Percentiles rank a stretch among this genome's conserved stretches.
Evolutionary conservation across 2,329 filamentous ascomycete species (phyloP).

Genomic region (Diaporthe sp.): DNA sequence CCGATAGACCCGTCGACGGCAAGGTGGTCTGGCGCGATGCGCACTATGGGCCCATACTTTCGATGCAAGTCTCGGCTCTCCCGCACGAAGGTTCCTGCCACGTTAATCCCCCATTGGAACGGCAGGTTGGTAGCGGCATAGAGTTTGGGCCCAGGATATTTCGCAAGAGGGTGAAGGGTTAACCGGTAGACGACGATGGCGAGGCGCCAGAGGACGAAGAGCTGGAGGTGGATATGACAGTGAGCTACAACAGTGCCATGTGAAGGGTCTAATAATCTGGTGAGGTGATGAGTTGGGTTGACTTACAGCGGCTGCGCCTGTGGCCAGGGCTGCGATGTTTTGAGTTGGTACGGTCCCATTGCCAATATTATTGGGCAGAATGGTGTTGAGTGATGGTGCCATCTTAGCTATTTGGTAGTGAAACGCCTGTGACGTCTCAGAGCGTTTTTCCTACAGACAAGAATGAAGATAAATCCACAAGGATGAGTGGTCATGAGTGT

Average conservation of each 20-base stretch:
- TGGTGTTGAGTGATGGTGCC: neutral
- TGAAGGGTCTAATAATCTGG: neutral
- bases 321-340: neutral
- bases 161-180: constrained; percentile 25
- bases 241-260: neutral
- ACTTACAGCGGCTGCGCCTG: neutral
- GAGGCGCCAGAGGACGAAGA: constrained; percentile 4
- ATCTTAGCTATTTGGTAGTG: neutral
- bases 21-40: constrained; percentile 13
- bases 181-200: constrained; percentile 23
- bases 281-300: neutral
- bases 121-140: constrained; percentile 14
- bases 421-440: neutral
- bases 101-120: neutral
- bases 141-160: constrained; percentile 27
- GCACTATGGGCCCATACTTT: constrained; percentile 32
- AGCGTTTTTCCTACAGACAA: neutral
- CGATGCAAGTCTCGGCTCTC: neutral
- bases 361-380: neutral
- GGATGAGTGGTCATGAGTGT: neutral
- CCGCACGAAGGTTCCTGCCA: neutral
- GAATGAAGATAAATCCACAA: neutral
- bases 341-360: neutral
- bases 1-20: constrained; percentile 25
- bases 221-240: neutral